phyloP scores from a whole-genome alignment of 805 yeast genomes.

The Metschnikowia santaceciliae region DNA sequence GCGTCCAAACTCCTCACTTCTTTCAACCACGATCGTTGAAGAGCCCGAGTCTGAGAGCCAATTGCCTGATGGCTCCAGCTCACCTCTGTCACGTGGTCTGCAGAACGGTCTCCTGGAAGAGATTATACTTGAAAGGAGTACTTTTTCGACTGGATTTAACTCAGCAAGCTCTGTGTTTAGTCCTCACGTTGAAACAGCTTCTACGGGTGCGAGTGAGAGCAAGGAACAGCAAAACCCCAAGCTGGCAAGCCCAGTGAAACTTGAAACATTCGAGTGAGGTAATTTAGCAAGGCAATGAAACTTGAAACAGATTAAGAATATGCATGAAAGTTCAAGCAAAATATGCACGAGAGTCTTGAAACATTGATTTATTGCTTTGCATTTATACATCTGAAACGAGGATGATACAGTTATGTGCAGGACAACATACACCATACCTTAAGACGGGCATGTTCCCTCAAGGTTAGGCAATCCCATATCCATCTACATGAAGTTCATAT shows the following conservation, averaged over 20 bases:
- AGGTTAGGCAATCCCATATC: background rate
- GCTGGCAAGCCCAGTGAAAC: background rate
- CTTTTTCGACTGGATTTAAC: background rate
- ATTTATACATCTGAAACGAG: background rate
- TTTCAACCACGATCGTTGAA: conserved; percentile 14
- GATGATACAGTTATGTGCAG: background rate
- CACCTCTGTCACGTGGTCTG: background rate
- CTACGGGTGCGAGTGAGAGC: background rate
- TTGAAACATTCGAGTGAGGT: background rate
- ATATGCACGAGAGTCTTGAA: background rate
- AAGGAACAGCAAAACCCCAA: background rate
- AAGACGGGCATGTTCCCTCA: background rate
- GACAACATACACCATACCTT: background rate
- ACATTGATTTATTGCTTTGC: background rate
- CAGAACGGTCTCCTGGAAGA: background rate
- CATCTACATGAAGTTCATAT: conserved; percentile 9
- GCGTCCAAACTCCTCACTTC: conserved; percentile 4
- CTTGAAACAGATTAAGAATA: no score
- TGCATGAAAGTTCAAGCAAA: background rate
- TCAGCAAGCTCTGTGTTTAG: conserved; percentile 3
- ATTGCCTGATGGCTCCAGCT: background rate
- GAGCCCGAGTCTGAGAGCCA: conserved; percentile 14
- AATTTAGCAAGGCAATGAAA: no score
- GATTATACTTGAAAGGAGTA: background rate
- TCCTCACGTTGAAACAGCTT: background rate